Evolutionary conservation across 2,329 filamentous ascomycete genomes (phyloP), one percentile per base, ranked within the genome.

Genomic region (Rhynchosporium agropyri): DNA sequence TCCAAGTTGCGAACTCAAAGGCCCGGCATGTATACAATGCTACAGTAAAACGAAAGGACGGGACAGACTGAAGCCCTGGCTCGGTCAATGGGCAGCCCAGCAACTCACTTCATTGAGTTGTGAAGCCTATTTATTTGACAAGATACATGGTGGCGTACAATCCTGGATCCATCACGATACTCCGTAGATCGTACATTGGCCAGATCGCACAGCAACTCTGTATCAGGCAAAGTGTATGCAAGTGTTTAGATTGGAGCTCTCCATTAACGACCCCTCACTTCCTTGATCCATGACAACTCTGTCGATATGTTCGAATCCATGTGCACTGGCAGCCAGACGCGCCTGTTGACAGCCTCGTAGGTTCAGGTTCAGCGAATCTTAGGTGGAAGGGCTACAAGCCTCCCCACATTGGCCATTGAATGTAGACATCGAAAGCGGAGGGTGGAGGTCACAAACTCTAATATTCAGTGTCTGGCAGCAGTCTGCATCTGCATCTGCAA

Each of bases 401-500:
- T 13, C 20, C n/a, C 15, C n/a, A 15, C 13, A 13, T n/a, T 28
- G 3, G 13, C 31, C 31, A 53, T 15, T 13, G 50, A 53, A 40
- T 53, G 6, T 7, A 53, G 7, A 15, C 5, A 49, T 28, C 10
- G 28, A 8, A 49, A 26, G 45, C 3, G 46, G 46, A 10, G 26
- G 13, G 12, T 13, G 46, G 12, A 26, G 31, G 31, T 28, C 33
- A 5, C 15, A 15, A 7, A 26, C 45, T 28, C 45, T 26, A n/a
- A 15, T 29, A 29, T 49, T 26, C 20, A 49, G 33, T 13, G 13
- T 28, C 36, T 42, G 33, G 36, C 33, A 20, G 28, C 40, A 42
- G 20, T 54, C 42, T 40, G 50, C 50, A 53, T 38, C 43, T 42
- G 33, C 51, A 54, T 42, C 50, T 42, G 51, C 51, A 42, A 28